Percentiles rank a stretch among this genome's conserved stretches.
These are phyloP conservation scores for Candida palmyrensis DNA, from an alignment of 805 yeast genomes.

Conservation along the genomic window DNA sequence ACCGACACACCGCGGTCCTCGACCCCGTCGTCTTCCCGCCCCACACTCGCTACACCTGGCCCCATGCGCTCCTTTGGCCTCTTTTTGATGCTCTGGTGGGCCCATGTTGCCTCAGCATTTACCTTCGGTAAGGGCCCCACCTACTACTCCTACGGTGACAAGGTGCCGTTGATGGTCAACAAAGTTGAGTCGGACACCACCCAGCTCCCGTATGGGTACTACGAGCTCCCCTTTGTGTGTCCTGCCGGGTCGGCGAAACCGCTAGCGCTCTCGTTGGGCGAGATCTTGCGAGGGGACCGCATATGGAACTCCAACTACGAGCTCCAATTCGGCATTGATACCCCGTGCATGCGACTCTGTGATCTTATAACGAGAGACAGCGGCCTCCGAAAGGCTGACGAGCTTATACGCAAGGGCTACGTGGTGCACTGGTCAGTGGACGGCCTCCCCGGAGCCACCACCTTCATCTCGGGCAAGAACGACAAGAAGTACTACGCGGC, in stretches of 20 bases:
- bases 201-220: slow-evolving; percentile 71
- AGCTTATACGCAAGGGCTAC: slow-evolving; percentile 62
- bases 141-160: slow-evolving; percentile 46
- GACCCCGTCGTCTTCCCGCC: too few species aligned
- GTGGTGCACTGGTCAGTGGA: slow-evolving; percentile 82
- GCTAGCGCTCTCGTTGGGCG: slow-evolving; percentile 65
- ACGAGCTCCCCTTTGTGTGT: slow-evolving; percentile 76
- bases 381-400: slow-evolving; percentile 52
- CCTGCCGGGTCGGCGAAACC: slow-evolving; percentile 59
- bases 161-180: slow-evolving; percentile 66
- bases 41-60: background rate
- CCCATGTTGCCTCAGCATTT: slow-evolving; percentile 4
- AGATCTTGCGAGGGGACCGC: slow-evolving; percentile 76
- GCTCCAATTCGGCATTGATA: slow-evolving; percentile 60
- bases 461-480: slow-evolving; percentile 56
- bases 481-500: slow-evolving; percentile 71
- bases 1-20: too few species aligned
- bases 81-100: too few species aligned
- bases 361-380: slow-evolving; percentile 51
- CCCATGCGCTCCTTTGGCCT: too few species aligned
- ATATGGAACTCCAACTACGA: slow-evolving; percentile 70
- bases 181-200: slow-evolving; percentile 76
- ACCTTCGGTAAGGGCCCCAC: slow-evolving; percentile 28
- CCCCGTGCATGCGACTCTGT: slow-evolving; percentile 63
- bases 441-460: slow-evolving; percentile 84